Percentiles rank a stretch among this genome's conserved stretches.
Conservation (phyloP, 306 rosid genomes). For the Cucurbita argyrosperma region DNA sequence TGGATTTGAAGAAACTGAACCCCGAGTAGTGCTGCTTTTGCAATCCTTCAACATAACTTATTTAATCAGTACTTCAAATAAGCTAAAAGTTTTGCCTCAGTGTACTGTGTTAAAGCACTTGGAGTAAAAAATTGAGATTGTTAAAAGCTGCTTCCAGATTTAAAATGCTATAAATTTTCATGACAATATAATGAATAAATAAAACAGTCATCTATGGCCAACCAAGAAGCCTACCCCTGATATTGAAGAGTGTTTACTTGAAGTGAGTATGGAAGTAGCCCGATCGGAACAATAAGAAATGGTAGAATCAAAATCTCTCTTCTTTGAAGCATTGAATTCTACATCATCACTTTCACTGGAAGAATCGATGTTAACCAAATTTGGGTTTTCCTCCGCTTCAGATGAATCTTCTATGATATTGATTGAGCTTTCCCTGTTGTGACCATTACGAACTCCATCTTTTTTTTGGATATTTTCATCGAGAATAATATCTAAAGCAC, state of each 20-base stretch:
- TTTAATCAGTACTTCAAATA: not conserved
- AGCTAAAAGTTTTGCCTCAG: not conserved
- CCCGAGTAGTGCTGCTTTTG: constrained; percentile 45
- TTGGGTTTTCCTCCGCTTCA: constrained; percentile 11
- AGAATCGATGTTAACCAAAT: constrained; percentile 49
- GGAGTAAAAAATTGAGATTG: not conserved
- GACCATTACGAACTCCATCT: not conserved
- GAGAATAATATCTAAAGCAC: constrained; percentile 31
- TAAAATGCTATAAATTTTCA: not conserved
- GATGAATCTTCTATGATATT: constrained; percentile 34
- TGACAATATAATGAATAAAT: not conserved
- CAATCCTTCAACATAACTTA: constrained; percentile 32
- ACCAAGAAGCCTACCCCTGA: constrained; percentile 24
- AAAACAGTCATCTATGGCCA: not conserved
- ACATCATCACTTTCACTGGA: constrained; percentile 48
- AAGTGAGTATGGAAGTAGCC: constrained; percentile 3
- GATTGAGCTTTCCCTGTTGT: constrained; percentile 10
- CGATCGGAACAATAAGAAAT: constrained; percentile 5
- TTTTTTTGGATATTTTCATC: constrained; percentile 13
- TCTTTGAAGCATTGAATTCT: constrained; percentile 17
- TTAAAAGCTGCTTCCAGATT: not conserved
- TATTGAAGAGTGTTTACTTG: constrained; percentile 16
- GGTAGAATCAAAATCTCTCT: constrained; percentile 8
- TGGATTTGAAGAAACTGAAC: constrained; percentile 30
- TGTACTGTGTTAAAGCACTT: not conserved